phyloP scores from a whole-genome alignment of 1,284 basidiomycete species.

The Ustilago trichophora region DNA sequence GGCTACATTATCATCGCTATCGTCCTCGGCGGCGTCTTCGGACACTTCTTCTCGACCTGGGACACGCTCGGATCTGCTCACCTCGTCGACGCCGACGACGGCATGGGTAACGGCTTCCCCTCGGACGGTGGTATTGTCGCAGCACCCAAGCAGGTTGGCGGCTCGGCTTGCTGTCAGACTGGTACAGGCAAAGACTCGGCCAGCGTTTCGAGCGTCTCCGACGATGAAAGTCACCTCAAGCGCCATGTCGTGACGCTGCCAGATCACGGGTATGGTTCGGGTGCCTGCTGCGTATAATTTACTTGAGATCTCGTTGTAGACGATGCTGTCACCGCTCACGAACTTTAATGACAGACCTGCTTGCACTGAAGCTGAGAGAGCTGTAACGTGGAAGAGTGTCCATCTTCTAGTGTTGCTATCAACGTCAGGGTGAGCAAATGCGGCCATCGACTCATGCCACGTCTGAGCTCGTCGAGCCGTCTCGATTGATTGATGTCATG shows the following conservation, averaged over 20 bases:
- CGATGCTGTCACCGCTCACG: not conserved
- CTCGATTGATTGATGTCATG: too few species aligned
- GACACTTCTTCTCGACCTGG: conserved; percentile 59
- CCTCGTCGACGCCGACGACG: conserved; percentile 33
- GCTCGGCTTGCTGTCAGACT: conserved; percentile 19
- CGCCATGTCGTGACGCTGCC: conserved; percentile 36
- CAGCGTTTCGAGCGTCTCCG: conserved; percentile 29
- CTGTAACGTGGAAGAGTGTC: too few species aligned
- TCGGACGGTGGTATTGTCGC: conserved; percentile 4
- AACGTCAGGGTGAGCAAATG: too few species aligned
- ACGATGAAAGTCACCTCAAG: conserved; percentile 26
- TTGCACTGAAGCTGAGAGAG: too few species aligned
- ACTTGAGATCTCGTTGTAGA: not conserved
- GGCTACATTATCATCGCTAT: conserved; percentile 61
- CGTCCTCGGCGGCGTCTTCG: conserved; percentile 56
- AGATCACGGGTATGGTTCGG: conserved; percentile 31
- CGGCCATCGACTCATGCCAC: too few species aligned
- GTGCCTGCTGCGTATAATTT: conserved; percentile 37
- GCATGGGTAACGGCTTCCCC: conserved; percentile 13
- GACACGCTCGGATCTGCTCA: conserved; percentile 50
- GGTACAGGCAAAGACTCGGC: conserved; percentile 9
- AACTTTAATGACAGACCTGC: too few species aligned
- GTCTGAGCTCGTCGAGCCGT: too few species aligned
- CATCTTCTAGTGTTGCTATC: too few species aligned
- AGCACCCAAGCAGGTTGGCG: not conserved